A percentile compares a stretch with the other conserved stretches of the same genome.
phyloP scores from a whole-genome alignment of 2,329 filamentous ascomycete species.

The Ceratocystis colombiana region DNA sequence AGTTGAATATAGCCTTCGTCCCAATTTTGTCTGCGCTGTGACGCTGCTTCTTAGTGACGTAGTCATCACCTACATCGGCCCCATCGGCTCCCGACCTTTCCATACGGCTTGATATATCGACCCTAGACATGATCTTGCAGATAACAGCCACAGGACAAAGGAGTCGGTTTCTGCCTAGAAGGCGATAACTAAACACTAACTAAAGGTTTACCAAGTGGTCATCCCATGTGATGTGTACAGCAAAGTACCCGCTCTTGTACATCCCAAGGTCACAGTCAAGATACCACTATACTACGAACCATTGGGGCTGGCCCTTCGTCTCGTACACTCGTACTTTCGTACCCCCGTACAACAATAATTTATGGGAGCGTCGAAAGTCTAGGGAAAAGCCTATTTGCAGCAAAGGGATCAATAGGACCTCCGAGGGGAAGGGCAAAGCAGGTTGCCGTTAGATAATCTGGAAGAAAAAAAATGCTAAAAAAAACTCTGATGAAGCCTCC shows the following conservation, averaged over 20 bases:
- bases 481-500: neutral
- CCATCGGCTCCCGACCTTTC: neutral
- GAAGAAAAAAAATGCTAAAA: neutral
- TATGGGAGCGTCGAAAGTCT: neutral
- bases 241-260: slow-evolving; percentile 4
- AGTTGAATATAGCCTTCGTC: neutral
- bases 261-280: neutral
- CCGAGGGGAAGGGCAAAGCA: neutral
- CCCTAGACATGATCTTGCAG: neutral
- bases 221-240: neutral
- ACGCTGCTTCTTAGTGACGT: neutral
- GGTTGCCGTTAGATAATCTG: too few species aligned
- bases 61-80: neutral
- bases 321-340: neutral
- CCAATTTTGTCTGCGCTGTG: neutral
- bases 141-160: too few species aligned
- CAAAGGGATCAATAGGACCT: slow-evolving; percentile 10
- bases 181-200: too few species aligned
- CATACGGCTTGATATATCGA: neutral
- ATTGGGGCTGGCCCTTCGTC: neutral
- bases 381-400: neutral
- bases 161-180: too few species aligned
- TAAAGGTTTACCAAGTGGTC: neutral
- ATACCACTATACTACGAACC: neutral
- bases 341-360: neutral